Conservation (phyloP, 2,329 filamentous ascomycete species). For the Talaromyces funiculosus region DNA sequence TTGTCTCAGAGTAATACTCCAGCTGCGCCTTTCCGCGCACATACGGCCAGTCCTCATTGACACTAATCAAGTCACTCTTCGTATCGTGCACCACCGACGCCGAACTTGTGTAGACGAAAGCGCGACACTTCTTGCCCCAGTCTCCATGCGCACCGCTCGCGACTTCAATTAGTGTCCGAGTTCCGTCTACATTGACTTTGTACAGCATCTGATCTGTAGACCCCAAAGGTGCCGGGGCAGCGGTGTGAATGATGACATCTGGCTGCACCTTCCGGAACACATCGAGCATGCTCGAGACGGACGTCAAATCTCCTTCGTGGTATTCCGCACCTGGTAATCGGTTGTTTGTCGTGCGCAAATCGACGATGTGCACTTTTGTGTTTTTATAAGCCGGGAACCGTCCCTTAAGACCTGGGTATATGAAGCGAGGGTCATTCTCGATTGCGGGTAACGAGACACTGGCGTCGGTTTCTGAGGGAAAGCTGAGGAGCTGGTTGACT, state of each 20-base stretch:
- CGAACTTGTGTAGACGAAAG: conserved; percentile 85
- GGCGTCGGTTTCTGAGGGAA: conserved; percentile 45
- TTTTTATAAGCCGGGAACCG: conserved; percentile 37
- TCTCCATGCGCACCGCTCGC: conserved; percentile 61
- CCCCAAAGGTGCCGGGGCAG: conserved; percentile 58
- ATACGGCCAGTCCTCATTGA: conserved; percentile 75
- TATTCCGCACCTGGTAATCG: conserved; percentile 59
- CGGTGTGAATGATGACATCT: conserved; percentile 86
- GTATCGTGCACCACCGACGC: conserved; percentile 85
- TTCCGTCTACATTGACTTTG: conserved; percentile 85
- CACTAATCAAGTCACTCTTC: conserved; percentile 69
- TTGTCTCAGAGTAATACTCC: conserved; percentile 87
- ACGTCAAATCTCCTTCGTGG: conserved; percentile 72
- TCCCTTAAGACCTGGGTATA: conserved; percentile 31
- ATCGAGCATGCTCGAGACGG: conserved; percentile 53
- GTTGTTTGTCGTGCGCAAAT: conserved; percentile 66
- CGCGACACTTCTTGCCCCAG: conserved; percentile 59
- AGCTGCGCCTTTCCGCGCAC: conserved; percentile 64
- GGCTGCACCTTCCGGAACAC: conserved; percentile 64
- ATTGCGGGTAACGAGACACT: conserved; percentile 34
- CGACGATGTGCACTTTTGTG: conserved; percentile 61
- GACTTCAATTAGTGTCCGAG: conserved; percentile 61
- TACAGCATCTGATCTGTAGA: conserved; percentile 58
- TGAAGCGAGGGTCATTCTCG: conserved; percentile 31
- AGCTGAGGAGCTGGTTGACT: conserved; percentile 64